Evolutionary conservation across 345 rosid species (phyloP).

Genomic region (Ricinus communis): DNA sequence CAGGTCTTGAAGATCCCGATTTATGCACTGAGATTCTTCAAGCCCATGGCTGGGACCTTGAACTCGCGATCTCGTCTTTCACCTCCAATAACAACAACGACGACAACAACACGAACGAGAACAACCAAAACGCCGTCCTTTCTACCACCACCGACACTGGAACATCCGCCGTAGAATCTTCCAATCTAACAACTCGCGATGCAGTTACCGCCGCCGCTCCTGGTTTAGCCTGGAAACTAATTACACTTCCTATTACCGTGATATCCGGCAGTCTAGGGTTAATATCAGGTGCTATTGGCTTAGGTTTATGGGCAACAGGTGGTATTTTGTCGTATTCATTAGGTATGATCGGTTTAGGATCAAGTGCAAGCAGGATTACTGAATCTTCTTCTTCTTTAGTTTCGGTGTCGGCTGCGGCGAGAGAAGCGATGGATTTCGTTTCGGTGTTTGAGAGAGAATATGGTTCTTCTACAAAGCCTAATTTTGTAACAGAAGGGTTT

Average conservation of each 20-base stretch:
- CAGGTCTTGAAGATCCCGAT: constrained; percentile 89
- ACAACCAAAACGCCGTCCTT: neutral
- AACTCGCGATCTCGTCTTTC: constrained; percentile 92
- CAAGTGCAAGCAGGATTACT: constrained; percentile 39
- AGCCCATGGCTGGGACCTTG: constrained; percentile 97
- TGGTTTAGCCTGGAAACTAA: constrained; percentile 75
- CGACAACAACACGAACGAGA: constrained; percentile 21
- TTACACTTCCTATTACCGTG: constrained; percentile 78
- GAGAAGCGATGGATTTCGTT: constrained; percentile 78
- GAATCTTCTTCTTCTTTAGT: constrained; percentile 55
- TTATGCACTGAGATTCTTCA: constrained; percentile 93
- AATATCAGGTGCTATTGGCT: constrained; percentile 82
- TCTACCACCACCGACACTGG: constrained; percentile 13
- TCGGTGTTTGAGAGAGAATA: constrained; percentile 78
- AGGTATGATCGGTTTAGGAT: constrained; percentile 74
- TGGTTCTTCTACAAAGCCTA: constrained; percentile 51
- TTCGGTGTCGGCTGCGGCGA: constrained; percentile 58
- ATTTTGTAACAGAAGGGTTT: constrained; percentile 80
- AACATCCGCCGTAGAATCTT: constrained; percentile 2
- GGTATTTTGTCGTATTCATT: constrained; percentile 83
- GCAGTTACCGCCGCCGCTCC: constrained; percentile 39
- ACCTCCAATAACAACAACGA: constrained; percentile 38
- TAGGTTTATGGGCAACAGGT: constrained; percentile 95
- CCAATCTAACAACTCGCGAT: constrained; percentile 31
- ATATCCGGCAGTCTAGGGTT: constrained; percentile 86